phyloP scores from a whole-genome alignment of 768 basidiomycete species.

The Boletus coccyginus region DNA sequence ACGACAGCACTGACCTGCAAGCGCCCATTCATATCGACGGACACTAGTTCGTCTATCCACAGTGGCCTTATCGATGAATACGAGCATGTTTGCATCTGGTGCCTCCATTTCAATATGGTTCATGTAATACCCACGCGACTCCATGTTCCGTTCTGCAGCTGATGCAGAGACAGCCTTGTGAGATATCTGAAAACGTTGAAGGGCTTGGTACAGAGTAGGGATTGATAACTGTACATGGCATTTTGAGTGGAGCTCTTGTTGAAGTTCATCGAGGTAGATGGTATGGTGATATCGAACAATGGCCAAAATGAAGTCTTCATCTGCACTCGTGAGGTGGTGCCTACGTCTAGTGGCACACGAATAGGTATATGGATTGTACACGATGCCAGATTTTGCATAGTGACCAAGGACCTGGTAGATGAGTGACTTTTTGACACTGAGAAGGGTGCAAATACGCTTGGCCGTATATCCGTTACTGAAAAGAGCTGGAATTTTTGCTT shows the following conservation, averaged over 20 bases:
- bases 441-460: too few species aligned
- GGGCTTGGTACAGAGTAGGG: background rate
- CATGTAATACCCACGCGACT: slow-evolving; percentile 2
- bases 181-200: background rate
- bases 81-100: too few species aligned
- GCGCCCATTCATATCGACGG: background rate
- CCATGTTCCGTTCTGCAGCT: slow-evolving; percentile 12
- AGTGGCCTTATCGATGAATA: slow-evolving; percentile 21
- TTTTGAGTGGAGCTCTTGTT: background rate
- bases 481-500: too few species aligned
- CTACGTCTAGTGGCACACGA: background rate
- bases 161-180: too few species aligned
- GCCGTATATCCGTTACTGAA: too few species aligned
- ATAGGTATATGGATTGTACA: background rate
- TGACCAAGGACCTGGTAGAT: too few species aligned
- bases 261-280: slow-evolving; percentile 1
- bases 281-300: too few species aligned
- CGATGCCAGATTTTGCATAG: too few species aligned
- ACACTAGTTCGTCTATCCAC: slow-evolving; percentile 2
- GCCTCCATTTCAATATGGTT: slow-evolving; percentile 13
- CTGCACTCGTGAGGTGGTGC: background rate
- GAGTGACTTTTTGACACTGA: too few species aligned
- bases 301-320: too few species aligned
- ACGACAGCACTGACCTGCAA: background rate
- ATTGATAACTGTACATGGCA: background rate